Evolutionary conservation across 73 alveolate species (phyloP).

Genomic region (Tetrahymena elliotti): DNA sequence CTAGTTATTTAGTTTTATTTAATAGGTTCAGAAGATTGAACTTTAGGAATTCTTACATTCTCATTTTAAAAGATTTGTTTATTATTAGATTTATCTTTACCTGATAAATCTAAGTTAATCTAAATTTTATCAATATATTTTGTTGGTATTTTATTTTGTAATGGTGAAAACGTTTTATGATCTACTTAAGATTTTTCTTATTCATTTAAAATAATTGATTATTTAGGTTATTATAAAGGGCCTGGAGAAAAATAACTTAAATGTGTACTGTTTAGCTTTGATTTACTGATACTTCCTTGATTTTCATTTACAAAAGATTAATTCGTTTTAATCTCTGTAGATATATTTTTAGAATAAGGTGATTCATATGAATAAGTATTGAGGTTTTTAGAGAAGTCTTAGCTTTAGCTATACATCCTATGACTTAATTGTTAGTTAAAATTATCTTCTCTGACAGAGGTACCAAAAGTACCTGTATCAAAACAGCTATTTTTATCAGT

Average conservation of each 20-base stretch:
- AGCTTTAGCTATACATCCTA: neutral
- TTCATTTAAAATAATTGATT: neutral
- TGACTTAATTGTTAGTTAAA: neutral
- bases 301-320: neutral
- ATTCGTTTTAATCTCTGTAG: neutral
- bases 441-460: neutral
- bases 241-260: neutral
- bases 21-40: neutral
- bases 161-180: neutral
- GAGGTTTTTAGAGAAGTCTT: neutral
- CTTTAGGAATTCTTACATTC: neutral
- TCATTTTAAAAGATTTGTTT: neutral
- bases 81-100: no score
- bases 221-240: neutral
- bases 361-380: neutral
- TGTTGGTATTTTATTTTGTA: neutral
- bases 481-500: neutral
- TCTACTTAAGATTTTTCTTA: neutral
- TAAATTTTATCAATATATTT: neutral
- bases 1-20: no score
- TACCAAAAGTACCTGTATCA: neutral
- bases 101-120: neutral
- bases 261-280: neutral
- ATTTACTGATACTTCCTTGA: neutral
- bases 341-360: neutral